Conservation (phyloP, 805 yeast genomes). For the Hanseniaspora valbyensis region DNA sequence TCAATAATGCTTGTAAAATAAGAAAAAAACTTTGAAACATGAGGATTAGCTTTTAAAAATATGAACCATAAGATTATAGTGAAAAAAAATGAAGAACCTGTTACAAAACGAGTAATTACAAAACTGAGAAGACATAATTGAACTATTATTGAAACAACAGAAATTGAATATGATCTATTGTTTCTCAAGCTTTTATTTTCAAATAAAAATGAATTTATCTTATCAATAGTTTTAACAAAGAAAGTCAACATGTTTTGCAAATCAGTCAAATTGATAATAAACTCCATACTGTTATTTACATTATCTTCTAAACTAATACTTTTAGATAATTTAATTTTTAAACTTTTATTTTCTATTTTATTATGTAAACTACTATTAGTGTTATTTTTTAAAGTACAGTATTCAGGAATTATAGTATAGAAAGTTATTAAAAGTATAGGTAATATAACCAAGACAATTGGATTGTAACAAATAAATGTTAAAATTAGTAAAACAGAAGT, state of each 20-base stretch:
- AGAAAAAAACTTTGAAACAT: neutral
- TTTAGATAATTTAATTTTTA: conserved; percentile 40
- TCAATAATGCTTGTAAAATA: neutral
- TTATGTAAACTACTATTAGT: too few species aligned
- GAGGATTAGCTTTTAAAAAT: neutral
- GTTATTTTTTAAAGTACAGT: too few species aligned
- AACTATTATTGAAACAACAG: conserved; percentile 29
- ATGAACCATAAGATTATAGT: neutral
- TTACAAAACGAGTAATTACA: neutral
- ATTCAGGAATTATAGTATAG: too few species aligned
- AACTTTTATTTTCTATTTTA: conserved; percentile 35
- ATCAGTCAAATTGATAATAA: conserved; percentile 55
- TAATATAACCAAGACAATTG: conserved; percentile 50
- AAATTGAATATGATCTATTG: conserved; percentile 52
- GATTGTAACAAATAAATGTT: conserved; percentile 60
- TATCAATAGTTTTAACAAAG: conserved; percentile 39
- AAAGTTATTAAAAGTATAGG: conserved; percentile 52
- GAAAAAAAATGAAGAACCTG: neutral
- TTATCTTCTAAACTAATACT: conserved; percentile 24
- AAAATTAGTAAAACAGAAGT: conserved; percentile 46
- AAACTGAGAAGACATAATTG: neutral
- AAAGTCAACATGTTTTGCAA: conserved; percentile 55
- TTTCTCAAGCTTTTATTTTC: conserved; percentile 62
- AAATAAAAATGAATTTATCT: conserved; percentile 43
- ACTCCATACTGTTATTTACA: conserved; percentile 32